A percentile compares a stretch with the other conserved stretches of the same genome.
These are phyloP conservation scores for Astrephomene gubernaculifera DNA, from an alignment of 139 green algal species.

Conservation along the genomic window DNA sequence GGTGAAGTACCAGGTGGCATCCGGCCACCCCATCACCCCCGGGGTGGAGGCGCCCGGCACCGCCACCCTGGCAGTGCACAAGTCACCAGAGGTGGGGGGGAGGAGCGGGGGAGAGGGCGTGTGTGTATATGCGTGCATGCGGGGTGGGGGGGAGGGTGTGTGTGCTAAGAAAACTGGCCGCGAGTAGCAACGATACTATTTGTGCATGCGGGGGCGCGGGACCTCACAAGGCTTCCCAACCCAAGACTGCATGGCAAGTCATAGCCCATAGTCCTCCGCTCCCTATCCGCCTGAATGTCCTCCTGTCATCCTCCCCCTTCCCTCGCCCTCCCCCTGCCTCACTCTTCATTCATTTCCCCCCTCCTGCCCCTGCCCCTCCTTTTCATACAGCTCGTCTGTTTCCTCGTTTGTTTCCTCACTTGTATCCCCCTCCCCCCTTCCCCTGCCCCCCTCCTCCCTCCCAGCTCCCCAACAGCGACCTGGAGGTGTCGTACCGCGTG, in stretches of 20 bases:
- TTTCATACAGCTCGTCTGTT: too few relatives aligned
- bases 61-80: background rate
- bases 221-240: too few relatives aligned
- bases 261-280: too few relatives aligned
- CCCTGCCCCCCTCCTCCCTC: background rate
- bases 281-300: too few relatives aligned
- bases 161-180: too few relatives aligned
- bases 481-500: conserved; percentile 38
- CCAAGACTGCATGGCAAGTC: too few relatives aligned
- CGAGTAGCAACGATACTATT: too few relatives aligned
- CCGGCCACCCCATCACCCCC: background rate
- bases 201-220: too few relatives aligned
- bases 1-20: conserved; percentile 15
- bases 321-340: background rate
- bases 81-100: background rate
- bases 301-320: background rate
- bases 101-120: background rate
- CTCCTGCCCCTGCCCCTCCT: too few relatives aligned
- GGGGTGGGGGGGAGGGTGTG: background rate
- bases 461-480: conserved; percentile 32
- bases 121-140: background rate
- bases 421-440: background rate
- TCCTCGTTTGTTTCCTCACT: too few relatives aligned
- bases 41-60: background rate
- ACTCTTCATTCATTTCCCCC: background rate